Conservation (phyloP, 2,329 filamentous ascomycete species). For the Didymosphaeria variabile region DNA sequence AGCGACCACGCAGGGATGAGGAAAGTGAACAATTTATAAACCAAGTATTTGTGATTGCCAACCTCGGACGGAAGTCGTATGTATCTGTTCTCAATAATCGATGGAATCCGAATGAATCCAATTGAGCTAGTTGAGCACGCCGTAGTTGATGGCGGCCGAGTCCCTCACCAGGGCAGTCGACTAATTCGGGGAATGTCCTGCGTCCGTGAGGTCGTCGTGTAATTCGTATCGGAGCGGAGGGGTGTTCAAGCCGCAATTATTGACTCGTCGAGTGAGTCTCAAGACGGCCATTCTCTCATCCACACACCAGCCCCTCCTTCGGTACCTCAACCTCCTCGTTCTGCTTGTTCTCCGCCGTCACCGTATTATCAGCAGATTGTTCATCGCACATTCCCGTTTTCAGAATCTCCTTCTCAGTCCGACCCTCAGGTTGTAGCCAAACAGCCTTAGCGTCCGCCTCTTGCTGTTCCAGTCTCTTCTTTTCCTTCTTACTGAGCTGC, state of each 20-base stretch:
- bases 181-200: too few relatives aligned
- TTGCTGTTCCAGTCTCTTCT: conserved; percentile 52
- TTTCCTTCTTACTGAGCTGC: conserved; percentile 74
- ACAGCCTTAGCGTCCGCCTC: conserved; percentile 43
- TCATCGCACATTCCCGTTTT: conserved; percentile 22
- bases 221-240: too few relatives aligned
- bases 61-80: too few relatives aligned
- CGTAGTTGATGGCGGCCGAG: too few relatives aligned
- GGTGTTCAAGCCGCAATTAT: background rate
- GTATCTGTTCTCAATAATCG: too few relatives aligned
- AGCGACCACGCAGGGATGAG: background rate
- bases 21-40: background rate
- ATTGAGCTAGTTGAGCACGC: too few relatives aligned
- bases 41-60: background rate
- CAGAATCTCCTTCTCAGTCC: conserved; percentile 65
- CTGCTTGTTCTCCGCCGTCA: conserved; percentile 20
- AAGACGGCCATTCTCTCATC: conserved; percentile 30
- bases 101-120: too few relatives aligned
- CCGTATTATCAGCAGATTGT: conserved; percentile 15
- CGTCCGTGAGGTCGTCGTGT: too few relatives aligned
- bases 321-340: conserved; percentile 49
- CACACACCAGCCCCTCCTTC: conserved; percentile 57
- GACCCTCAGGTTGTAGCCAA: conserved; percentile 36
- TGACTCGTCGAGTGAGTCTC: background rate
- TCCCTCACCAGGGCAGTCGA: too few relatives aligned